phyloP scores from a whole-genome alignment of 83 land plant genomes.

The Thuja plicata region DNA sequence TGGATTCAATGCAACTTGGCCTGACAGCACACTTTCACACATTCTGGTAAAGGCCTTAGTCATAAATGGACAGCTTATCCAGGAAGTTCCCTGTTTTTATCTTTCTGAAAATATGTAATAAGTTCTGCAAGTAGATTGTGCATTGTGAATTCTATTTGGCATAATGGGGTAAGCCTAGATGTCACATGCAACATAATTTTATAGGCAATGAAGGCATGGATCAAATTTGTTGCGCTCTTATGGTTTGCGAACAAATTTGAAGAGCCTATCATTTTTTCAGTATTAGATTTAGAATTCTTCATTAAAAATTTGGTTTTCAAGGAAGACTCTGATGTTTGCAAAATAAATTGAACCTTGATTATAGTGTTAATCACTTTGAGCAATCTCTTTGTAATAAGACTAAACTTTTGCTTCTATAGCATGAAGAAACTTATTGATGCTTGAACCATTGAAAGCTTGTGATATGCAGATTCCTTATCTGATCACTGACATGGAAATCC shows the following conservation, averaged over 20 bases:
- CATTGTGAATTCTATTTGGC: background rate
- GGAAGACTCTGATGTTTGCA: background rate
- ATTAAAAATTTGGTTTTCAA: background rate
- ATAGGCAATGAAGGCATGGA: background rate
- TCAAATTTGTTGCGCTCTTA: background rate
- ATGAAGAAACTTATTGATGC: constrained; percentile 1
- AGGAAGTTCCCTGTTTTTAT: background rate
- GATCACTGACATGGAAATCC: background rate
- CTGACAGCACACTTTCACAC: background rate
- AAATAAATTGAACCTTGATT: background rate
- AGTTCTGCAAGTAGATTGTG: background rate
- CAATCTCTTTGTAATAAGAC: background rate
- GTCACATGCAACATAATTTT: background rate
- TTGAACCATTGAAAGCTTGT: background rate
- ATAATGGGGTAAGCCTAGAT: background rate
- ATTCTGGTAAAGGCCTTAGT: background rate
- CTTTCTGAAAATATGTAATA: background rate
- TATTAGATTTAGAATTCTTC: background rate
- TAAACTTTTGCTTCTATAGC: background rate
- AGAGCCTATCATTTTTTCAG: background rate
- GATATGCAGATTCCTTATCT: background rate
- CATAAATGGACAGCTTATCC: background rate
- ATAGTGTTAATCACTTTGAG: background rate
- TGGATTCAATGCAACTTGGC: background rate
- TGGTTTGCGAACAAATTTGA: background rate